These are phyloP conservation scores for Warburgia ugandensis DNA, from an alignment of 164 flowering plant genomes.

Conservation along the genomic window DNA sequence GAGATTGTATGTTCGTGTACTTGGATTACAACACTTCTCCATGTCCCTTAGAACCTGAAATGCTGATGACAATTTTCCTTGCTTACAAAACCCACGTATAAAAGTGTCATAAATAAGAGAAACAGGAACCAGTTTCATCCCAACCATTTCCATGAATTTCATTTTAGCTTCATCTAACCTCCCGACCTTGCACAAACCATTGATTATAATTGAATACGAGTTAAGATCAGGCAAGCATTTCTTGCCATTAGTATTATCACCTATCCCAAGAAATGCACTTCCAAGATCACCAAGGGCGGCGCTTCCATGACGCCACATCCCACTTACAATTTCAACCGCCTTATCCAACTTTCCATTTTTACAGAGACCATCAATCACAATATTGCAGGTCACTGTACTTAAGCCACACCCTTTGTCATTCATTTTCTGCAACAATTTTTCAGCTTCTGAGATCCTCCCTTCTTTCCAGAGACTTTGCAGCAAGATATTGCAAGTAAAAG, in stretches of 20 bases:
- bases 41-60: constrained; percentile 86
- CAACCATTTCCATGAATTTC: constrained; percentile 71
- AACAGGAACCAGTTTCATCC: constrained; percentile 63
- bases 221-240: constrained; percentile 71
- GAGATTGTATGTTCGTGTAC: constrained; percentile 64
- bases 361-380: constrained; percentile 75
- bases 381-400: constrained; percentile 85
- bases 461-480: constrained; percentile 79
- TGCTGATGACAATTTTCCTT: constrained; percentile 76
- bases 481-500: constrained; percentile 73
- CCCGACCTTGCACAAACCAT: constrained; percentile 66
- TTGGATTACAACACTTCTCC: constrained; percentile 76
- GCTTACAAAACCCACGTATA: constrained; percentile 52
- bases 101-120: constrained; percentile 55
- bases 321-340: constrained; percentile 66
- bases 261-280: constrained; percentile 52
- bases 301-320: constrained; percentile 86
- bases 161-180: constrained; percentile 82
- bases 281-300: constrained; percentile 79
- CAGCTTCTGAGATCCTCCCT: constrained; percentile 68
- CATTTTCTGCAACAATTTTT: constrained; percentile 76
- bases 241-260: constrained; percentile 35
- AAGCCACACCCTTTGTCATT: constrained; percentile 67
- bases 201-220: constrained; percentile 68
- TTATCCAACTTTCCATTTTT: constrained; percentile 62